Base-by-base conservation (phyloP, 495 filamentous ascomycete genomes). In the Glarea lozoyensis region DNA sequence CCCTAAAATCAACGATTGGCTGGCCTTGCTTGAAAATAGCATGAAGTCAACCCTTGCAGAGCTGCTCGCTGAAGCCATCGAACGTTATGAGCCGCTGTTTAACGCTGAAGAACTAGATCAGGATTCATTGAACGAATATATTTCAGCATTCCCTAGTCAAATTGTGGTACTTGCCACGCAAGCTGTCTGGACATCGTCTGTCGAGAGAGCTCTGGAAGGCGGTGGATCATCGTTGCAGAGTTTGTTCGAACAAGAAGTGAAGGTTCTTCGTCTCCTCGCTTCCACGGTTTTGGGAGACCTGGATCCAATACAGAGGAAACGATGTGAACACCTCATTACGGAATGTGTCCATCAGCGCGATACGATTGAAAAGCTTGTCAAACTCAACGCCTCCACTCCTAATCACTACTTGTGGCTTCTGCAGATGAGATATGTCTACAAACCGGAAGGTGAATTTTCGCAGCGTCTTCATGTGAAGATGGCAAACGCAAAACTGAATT, bases 271-370 rank as follows among this genome's bases (percentile, higher is more conserved):
- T 29, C 60, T 93, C 21, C 78, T 97, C 29, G 92, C 92, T 12
- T 72, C 79, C 10, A 88, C 84, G 11, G 92, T 99, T n/a, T 72
- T 97, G 3, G 84, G 84, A 18, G 88, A 97, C 49, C 72, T 97
- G 13, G 88, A 94, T 46, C 63, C 84, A 1, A 80, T 97, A 33
- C 76, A 82, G 53, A 69, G 92, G 39, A 94, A 92, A 75, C 95
- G 94, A 70, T 97, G 88, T 64, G 92, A 99, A 60, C 89, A 94
- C 63, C 80, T 99, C 49, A 97, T 99, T 57, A 99, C 93, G 10
- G 92, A 99, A 59, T 96, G 90, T 59, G 92, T 99, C 13, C 92
- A 97, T 57, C 92, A 99, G 59, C 81, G 92, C 33, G 92, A 97
- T 60, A 73, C 82, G 25, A 92, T 94, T 46, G 79, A 84, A 43